Evolutionary conservation across 352 stramenopile genomes (phyloP), one percentile per base, ranked within the genome.

Genomic region (Phytophthora uliginosa): DNA sequence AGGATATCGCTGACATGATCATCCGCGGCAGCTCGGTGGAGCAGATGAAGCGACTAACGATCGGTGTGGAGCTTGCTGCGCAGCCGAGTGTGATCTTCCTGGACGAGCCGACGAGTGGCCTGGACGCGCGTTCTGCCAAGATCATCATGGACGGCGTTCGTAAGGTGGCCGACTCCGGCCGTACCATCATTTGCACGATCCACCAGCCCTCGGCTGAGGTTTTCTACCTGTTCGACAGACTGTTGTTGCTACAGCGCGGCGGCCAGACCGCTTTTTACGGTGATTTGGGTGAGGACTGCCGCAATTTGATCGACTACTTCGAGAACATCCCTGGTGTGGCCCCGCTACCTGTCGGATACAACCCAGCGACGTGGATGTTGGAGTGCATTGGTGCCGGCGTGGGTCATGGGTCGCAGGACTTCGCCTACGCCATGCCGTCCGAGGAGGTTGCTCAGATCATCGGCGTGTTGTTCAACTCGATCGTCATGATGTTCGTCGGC

Each of bases 281-380:
- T 0, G 58, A 84, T 7, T 40, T 89, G 3, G 76, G 71, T 47
- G 9, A 68, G 66, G 62, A 73, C 38, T 73, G 66, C 66, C 66
- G 59, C 22, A 73, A 73, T 40, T 10, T 73, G 40, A 31, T 73
- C 9, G 66, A 73, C 48, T 73, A 73, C 59, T 73, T 73, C 4
- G 66, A 73, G 40, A 34, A 33, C 0, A 92, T 95, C 47, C 77
- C 82, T 3, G 71, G 60, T 7, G 66, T 80, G 8, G 13, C 50
- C 10, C 55, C 68, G 0, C 69, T 73, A 31, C 78, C 82, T 34
- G 54, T 45, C 4, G 66, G 59, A 15, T 67, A 74, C 60, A 80
- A 79, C 69, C 91, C 91, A 7, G 87, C 89, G 2, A 95, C 88
- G 31, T 97, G 88, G 88, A 95, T 97, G 88, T 63, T 97, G 2